Evolutionary conservation across 495 filamentous ascomycete genomes (phyloP).

Genomic region (Aspergillus ostianus): DNA sequence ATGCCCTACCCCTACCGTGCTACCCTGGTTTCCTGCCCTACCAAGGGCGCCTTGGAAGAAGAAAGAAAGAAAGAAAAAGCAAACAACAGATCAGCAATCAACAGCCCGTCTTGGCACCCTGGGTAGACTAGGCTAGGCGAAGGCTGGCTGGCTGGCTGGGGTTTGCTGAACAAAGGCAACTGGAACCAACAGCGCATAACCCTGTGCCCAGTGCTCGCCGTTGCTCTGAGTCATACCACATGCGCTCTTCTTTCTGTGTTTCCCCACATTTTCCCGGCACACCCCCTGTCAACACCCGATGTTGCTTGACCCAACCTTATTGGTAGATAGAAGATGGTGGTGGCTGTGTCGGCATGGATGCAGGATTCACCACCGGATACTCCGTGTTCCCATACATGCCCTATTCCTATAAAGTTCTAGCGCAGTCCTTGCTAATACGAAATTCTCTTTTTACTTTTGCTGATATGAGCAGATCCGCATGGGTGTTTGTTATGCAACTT

Average conservation of each 20-base stretch:
- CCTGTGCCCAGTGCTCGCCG: not conserved
- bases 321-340: not conserved
- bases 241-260: too few species aligned
- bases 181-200: too few species aligned
- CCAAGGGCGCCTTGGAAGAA: not conserved
- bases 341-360: not conserved
- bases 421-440: not conserved
- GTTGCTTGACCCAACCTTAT: not conserved
- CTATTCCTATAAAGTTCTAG: not conserved
- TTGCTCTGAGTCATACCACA: not conserved
- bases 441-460: not conserved
- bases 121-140: not conserved
- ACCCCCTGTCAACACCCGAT: not conserved
- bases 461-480: constrained; percentile 1
- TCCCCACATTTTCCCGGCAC: too few species aligned
- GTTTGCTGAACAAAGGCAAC: too few species aligned
- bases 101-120: not conserved
- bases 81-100: not conserved
- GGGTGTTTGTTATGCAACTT: constrained; percentile 1
- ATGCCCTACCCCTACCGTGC: too few species aligned
- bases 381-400: not conserved
- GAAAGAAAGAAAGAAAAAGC: too few species aligned
- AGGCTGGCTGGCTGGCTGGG: not conserved
- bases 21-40: not conserved
- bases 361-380: too few species aligned